Conservation (phyloP, 352 stramenopile genomes). For the Phytopythium boreale region DNA sequence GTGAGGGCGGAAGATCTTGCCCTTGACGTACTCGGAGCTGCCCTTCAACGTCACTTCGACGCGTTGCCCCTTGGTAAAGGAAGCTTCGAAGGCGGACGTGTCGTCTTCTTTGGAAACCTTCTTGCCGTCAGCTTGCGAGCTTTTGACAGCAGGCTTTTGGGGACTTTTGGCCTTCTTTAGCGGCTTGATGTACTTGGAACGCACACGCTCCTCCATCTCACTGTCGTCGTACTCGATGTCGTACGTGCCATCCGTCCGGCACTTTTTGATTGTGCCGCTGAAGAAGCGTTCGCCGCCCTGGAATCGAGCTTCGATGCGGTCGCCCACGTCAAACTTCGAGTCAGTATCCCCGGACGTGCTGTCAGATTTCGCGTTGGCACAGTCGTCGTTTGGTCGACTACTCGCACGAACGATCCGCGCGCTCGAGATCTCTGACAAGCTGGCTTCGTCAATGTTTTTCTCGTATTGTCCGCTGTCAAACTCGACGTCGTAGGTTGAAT, state of each 20-base stretch:
- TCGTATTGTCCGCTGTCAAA: conserved; percentile 59
- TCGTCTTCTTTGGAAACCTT: conserved; percentile 21
- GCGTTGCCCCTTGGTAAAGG: conserved; percentile 47
- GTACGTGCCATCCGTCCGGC: conserved; percentile 28
- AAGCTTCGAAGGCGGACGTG: conserved; percentile 29
- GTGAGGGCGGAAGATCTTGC: conserved; percentile 40
- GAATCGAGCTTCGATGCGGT: conserved; percentile 50
- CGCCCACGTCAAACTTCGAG: conserved; percentile 28
- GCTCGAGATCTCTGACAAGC: conserved; percentile 37
- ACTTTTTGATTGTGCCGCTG: conserved; percentile 40
- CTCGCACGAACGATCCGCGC: conserved; percentile 29
- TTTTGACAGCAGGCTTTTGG: conserved; percentile 18
- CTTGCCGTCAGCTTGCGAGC: conserved; percentile 5
- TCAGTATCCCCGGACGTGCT: conserved; percentile 17
- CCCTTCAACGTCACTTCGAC: conserved; percentile 59
- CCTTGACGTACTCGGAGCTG: conserved; percentile 37
- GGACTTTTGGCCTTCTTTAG: conserved; percentile 28
- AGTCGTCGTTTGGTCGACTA: conserved; percentile 13
- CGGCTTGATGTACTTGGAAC: conserved; percentile 40
- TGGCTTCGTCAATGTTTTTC: conserved; percentile 49
- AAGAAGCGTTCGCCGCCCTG: conserved; percentile 36
- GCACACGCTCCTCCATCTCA: conserved; percentile 58
- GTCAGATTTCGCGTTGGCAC: conserved; percentile 8
- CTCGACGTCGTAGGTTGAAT: conserved; percentile 66
- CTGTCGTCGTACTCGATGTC: conserved; percentile 59